Conservation (phyloP, 495 filamentous ascomycete genomes). For the Annulohypoxylon bovei region DNA sequence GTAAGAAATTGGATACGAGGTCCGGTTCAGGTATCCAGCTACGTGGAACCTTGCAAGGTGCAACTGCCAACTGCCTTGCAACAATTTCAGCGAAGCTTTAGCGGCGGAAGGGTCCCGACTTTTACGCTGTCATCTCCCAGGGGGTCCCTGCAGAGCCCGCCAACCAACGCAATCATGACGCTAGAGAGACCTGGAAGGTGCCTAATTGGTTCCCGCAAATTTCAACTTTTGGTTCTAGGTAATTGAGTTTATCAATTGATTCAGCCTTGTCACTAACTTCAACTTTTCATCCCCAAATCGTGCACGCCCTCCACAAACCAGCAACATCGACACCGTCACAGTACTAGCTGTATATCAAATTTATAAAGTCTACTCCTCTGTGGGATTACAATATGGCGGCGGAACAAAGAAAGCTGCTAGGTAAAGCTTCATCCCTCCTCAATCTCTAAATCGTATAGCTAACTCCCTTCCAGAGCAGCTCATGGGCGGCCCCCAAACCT, state of each 20-base stretch:
- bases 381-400: constrained; percentile 74
- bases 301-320: background rate
- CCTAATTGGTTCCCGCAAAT: constrained; percentile 47
- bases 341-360: background rate
- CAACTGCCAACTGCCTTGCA: background rate
- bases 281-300: constrained; percentile 5
- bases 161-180: constrained; percentile 9
- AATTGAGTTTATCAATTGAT: constrained; percentile 20
- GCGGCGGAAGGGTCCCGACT: constrained; percentile 27
- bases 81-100: constrained; percentile 33
- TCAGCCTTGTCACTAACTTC: constrained; percentile 39
- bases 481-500: constrained; percentile 76
- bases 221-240: constrained; percentile 9
- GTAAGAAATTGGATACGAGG: constrained; percentile 3
- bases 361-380: background rate
- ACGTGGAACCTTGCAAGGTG: constrained; percentile 36
- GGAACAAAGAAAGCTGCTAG: constrained; percentile 94
- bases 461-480: constrained; percentile 72
- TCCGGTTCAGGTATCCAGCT: constrained; percentile 5
- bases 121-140: background rate
- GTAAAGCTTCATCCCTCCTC: constrained; percentile 50
- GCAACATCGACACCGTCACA: background rate
- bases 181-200: constrained; percentile 15
- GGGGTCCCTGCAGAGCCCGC: constrained; percentile 24
- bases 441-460: constrained; percentile 14